Evolutionary conservation across 169 alveolate species (phyloP).

Genomic region (Cyclospora cayetanensis): DNA sequence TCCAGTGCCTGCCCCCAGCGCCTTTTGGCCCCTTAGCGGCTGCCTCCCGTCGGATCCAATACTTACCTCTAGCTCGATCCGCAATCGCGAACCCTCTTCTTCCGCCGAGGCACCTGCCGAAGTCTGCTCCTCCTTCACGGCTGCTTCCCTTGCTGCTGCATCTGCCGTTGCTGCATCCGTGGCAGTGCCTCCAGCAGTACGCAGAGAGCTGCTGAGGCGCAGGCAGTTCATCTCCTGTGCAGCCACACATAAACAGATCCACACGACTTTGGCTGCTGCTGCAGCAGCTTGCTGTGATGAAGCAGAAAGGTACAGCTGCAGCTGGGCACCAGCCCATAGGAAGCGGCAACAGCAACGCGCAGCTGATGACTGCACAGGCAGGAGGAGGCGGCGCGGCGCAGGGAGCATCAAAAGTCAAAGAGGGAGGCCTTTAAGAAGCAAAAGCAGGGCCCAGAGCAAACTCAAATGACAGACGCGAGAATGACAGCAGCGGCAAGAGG

Average conservation of each 20-base stretch:
- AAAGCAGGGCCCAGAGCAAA: background rate
- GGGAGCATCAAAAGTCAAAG: background rate
- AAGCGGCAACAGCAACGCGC: background rate
- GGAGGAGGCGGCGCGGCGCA: background rate
- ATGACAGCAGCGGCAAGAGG: background rate
- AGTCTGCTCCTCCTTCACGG: background rate
- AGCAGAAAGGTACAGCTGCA: background rate
- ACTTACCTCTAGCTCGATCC: background rate
- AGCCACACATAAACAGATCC: too few relatives aligned
- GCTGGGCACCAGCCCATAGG: background rate
- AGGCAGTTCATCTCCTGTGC: constrained; percentile 6
- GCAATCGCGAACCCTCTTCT: too few relatives aligned
- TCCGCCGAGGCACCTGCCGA: background rate
- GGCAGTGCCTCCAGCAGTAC: background rate
- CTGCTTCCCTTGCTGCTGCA: constrained; percentile 19
- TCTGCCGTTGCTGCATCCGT: constrained; percentile 21
- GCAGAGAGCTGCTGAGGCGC: background rate
- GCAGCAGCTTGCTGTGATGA: background rate
- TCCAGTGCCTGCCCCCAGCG: background rate
- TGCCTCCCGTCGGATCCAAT: background rate
- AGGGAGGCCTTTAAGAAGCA: background rate
- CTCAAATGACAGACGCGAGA: background rate
- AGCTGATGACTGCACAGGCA: background rate
- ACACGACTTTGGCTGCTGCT: background rate
- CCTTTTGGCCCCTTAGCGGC: background rate